Conservation (phyloP, 1,284 basidiomycete genomes). For the Bondarzewia mesenterica region DNA sequence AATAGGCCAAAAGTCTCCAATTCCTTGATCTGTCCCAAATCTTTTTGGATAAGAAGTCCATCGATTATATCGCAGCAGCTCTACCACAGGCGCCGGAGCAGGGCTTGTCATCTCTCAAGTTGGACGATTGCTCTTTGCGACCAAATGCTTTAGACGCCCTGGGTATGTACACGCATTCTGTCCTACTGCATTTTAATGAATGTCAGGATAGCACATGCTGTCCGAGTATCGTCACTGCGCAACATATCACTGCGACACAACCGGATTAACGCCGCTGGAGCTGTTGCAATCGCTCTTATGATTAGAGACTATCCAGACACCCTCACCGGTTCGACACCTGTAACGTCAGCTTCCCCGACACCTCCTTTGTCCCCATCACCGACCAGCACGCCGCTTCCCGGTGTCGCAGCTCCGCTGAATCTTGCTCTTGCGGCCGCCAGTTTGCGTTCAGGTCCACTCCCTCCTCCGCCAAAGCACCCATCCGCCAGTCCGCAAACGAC, state of each 20-base stretch:
- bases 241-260: constrained; percentile 87
- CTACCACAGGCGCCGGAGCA: constrained; percentile 45
- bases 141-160: constrained; percentile 69
- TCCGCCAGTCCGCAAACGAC: constrained; percentile 52
- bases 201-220: constrained; percentile 52
- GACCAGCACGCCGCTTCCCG: constrained; percentile 11
- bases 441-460: constrained; percentile 32
- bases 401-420: constrained; percentile 5
- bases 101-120: constrained; percentile 66
- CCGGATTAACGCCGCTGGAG: constrained; percentile 73
- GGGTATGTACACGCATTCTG: constrained; percentile 38
- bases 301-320: constrained; percentile 89
- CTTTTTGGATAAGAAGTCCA: constrained; percentile 71
- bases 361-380: constrained; percentile 20
- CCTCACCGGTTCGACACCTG: constrained; percentile 23
- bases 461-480: constrained; percentile 55
- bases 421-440: background rate
- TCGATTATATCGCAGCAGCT: constrained; percentile 77
- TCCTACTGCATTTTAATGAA: background rate
- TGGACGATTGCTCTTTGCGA: constrained; percentile 78
- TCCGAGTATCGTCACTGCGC: constrained; percentile 75
- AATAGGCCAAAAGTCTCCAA: constrained; percentile 63
- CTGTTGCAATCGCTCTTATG: constrained; percentile 90
- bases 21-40: constrained; percentile 92
- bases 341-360: constrained; percentile 21